Evolutionary conservation across 2,329 filamentous ascomycete species (phyloP), one percentile per base, ranked within the genome.

Genomic region (Monilinia aucupariae): DNA sequence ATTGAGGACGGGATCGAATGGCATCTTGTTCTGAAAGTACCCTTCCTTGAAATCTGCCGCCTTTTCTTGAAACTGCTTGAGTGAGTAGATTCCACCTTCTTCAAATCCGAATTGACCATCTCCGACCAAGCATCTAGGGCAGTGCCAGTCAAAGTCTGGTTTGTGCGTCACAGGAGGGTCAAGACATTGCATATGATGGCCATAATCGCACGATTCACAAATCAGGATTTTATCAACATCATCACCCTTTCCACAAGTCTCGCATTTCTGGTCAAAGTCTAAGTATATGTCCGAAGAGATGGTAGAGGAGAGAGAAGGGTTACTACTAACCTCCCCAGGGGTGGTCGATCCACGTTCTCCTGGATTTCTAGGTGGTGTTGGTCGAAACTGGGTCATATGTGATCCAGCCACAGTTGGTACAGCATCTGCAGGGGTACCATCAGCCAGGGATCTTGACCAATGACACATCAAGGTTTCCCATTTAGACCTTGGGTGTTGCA

Each of bases 91-190:
- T 4, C 92, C 92, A 30, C 94, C 94, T 75, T 99, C 94, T 73
- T 97, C 93, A 66, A 99, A 99, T 0, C 94, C 94, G 71, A 96
- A 99, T 68, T 97, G 92, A 47, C 93, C 92, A 63, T 96, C 96
- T 53, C 94, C 94, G 30, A 99, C 94, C 32, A 99, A 83, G 74
- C 94, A 99, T 71, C 92, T 86, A 0, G 94, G 89, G 69, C 94
- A 99, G 74, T 97, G 93, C 94, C 94, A 99, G 72, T 97, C 94
- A 60, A 86, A 82, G 30, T 94, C 89, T 0, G 92, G 91, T 67
- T 89, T 85, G 10, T 82, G 79, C 69, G 88, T 89, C 50, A 96
- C 78, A 2, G 90, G 91, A 41, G 92, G 93, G 68, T 99, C 94
- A 25, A 97, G 83, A 72, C 94, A 99, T 64, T 86, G 82, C 70